phyloP scores from a whole-genome alignment of 164 flowering plant species.

The Berberis thunbergii region DNA sequence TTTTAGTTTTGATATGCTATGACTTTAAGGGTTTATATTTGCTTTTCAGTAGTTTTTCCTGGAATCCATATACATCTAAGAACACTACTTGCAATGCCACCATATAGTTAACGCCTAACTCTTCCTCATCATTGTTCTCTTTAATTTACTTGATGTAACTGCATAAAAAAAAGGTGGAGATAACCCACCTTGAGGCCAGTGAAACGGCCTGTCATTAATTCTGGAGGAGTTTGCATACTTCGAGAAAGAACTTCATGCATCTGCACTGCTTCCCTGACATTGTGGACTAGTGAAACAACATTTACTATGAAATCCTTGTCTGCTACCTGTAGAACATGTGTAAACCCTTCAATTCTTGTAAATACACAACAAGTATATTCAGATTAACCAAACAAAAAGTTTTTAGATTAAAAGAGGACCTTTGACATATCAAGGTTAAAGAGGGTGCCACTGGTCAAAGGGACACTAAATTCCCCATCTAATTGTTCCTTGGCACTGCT shows the following conservation, averaged over 20 bases:
- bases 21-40: no score
- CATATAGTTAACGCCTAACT: no score
- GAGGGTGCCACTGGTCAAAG: constrained; percentile 40
- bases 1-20: no score
- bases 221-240: constrained; percentile 32
- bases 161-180: not conserved
- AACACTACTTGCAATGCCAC: no score
- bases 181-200: constrained; percentile 62
- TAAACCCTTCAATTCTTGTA: no score
- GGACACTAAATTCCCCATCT: constrained; percentile 45
- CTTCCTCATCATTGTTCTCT: not conserved
- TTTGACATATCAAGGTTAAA: constrained; percentile 64
- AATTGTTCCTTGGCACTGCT: constrained; percentile 25
- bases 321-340: constrained; percentile 45
- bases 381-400: not conserved
- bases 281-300: constrained; percentile 40
- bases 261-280: constrained; percentile 39
- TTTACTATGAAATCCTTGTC: constrained; percentile 42
- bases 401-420: constrained; percentile 28
- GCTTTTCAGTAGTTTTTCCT: no score
- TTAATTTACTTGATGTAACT: not conserved
- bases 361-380: not conserved
- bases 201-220: constrained; percentile 58
- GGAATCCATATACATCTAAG: no score
- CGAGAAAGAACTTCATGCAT: constrained; percentile 38